Conservation (phyloP, 768 basidiomycete species). For the Botryobasidium botryosum region DNA sequence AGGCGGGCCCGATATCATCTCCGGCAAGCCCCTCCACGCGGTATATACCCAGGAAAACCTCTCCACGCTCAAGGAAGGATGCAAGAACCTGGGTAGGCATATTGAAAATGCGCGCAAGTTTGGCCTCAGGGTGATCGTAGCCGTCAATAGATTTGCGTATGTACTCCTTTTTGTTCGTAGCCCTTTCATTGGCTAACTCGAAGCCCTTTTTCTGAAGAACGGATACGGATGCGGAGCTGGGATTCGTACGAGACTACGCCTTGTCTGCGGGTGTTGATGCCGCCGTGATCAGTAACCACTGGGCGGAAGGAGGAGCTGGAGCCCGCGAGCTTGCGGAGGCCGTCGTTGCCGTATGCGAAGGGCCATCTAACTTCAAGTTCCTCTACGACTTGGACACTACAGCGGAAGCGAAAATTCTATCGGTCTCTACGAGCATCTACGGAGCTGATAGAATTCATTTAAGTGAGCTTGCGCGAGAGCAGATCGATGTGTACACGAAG, state of each 20-base stretch:
- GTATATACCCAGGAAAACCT: constrained; percentile 92
- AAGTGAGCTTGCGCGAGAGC: constrained; percentile 66
- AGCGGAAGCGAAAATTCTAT: constrained; percentile 75
- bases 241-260: constrained; percentile 63
- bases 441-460: constrained; percentile 83
- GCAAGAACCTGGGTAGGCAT: constrained; percentile 83
- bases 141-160: constrained; percentile 87
- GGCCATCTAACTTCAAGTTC: constrained; percentile 74
- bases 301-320: constrained; percentile 93
- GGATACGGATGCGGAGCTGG: constrained; percentile 80
- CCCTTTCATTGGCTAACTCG: background rate
- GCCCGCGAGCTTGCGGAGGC: constrained; percentile 83
- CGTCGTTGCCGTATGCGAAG: constrained; percentile 74
- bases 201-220: constrained; percentile 31
- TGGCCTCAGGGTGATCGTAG: constrained; percentile 90
- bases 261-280: constrained; percentile 81
- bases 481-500: constrained; percentile 78
- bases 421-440: constrained; percentile 83
- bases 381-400: constrained; percentile 74
- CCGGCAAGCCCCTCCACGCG: constrained; percentile 83
- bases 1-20: constrained; percentile 90
- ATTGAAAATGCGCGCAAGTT: constrained; percentile 93
- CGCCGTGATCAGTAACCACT: constrained; percentile 91
- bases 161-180: constrained; percentile 19
- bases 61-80: constrained; percentile 74